phyloP scores from a whole-genome alignment of 2,329 filamentous ascomycete genomes.

The Colletotrichum echinochloae region DNA sequence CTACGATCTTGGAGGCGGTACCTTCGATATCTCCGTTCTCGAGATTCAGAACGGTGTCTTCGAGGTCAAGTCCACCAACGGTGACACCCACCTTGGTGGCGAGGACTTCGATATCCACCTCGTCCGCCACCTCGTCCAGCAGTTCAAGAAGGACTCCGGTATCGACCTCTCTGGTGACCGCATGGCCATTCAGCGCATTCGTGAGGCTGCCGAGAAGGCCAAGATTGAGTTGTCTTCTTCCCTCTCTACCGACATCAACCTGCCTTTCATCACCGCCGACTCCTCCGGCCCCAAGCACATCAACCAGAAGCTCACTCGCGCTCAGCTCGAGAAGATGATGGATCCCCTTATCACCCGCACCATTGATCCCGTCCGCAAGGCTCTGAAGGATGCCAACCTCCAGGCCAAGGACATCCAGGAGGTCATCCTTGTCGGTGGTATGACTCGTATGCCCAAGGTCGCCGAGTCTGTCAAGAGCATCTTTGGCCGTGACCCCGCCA shows the following conservation, averaged over 20 bases:
- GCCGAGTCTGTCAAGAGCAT: conserved; percentile 95
- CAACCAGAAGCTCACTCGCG: conserved; percentile 91
- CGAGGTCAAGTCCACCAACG: conserved; percentile 99
- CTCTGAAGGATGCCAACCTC: conserved; percentile 93
- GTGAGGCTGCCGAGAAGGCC: conserved; percentile 98
- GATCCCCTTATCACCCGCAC: conserved; percentile 89
- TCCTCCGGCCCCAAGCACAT: conserved; percentile 98
- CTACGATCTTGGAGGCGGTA: conserved; percentile 98
- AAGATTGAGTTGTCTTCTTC: conserved; percentile 99
- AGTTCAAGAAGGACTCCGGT: conserved; percentile 96
- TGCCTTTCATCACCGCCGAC: conserved; percentile 98
- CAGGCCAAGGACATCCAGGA: conserved; percentile 96
- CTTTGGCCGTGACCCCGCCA: conserved; percentile 95
- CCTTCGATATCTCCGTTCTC: conserved; percentile 98
- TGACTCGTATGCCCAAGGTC: conserved; percentile 99
- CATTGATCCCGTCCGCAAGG: conserved; percentile 94
- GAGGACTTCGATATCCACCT: conserved; percentile 98
- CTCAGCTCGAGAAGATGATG: conserved; percentile 93
- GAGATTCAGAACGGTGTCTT: conserved; percentile 99
- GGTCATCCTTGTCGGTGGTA: conserved; percentile 97
- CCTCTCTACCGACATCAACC: conserved; percentile 95
- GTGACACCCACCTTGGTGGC: conserved; percentile 97
- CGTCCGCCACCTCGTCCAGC: conserved; percentile 90
- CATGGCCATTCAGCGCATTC: conserved; percentile 99
- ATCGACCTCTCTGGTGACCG: conserved; percentile 92